A percentile compares a stretch with the other conserved stretches of the same genome.
Evolutionary conservation across 139 green algal genomes (phyloP).

Genomic region (Spirogloea muscicola): DNA sequence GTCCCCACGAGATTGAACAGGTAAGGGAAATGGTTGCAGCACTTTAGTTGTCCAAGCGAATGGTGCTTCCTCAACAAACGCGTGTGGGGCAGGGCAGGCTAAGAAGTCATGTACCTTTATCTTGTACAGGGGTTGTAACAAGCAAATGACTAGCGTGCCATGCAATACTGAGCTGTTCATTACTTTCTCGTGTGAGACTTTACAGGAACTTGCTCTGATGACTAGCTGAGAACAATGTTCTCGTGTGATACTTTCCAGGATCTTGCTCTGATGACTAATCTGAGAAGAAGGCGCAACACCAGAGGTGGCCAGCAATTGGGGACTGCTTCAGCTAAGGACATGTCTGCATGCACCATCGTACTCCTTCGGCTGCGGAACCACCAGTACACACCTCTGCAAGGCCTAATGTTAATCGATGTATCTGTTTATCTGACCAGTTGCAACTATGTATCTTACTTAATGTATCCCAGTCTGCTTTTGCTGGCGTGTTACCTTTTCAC

Average conservation of each 20-base stretch:
- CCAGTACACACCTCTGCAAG: neutral
- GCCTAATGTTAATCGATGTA: neutral
- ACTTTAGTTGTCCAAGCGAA: no score
- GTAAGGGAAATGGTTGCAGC: no score
- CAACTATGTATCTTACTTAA: no score
- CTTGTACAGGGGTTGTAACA: no score
- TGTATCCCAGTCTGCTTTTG: no score
- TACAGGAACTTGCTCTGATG: conserved; percentile 33
- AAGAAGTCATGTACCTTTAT: no score
- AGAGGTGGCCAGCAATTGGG: neutral
- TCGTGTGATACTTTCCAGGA: conserved; percentile 9
- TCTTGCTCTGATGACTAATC: conserved; percentile 33
- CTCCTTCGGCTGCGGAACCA: conserved; percentile 23
- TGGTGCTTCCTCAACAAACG: no score
- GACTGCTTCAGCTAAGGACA: conserved; percentile 7
- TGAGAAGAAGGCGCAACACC: neutral
- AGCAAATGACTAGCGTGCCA: no score
- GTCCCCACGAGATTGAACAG: no score
- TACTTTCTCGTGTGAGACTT: neutral
- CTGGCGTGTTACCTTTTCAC: neutral
- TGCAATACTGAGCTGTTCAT: no score
- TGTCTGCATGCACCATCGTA: conserved; percentile 19
- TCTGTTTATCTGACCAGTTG: neutral
- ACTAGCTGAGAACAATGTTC: neutral
- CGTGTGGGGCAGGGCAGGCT: no score